Conservation (phyloP, 495 filamentous ascomycete genomes). For the Staphylotrichum longicolle region DNA sequence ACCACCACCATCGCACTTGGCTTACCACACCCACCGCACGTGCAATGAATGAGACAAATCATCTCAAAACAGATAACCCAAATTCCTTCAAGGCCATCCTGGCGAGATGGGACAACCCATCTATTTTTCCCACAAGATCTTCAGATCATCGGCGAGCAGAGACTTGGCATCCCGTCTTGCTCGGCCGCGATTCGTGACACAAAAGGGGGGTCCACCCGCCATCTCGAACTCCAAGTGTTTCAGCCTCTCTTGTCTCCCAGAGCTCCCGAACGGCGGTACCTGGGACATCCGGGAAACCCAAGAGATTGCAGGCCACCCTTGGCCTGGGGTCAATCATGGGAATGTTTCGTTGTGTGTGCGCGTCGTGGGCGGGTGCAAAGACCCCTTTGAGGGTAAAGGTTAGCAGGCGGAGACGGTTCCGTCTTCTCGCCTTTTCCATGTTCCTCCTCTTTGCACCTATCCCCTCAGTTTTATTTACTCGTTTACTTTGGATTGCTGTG, state of each 20-base stretch:
- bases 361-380: no score
- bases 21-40: no score
- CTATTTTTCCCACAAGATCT: background rate
- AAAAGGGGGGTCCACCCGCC: no score
- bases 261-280: slow-evolving; percentile 1
- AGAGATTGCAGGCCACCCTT: slow-evolving; percentile 11
- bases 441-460: background rate
- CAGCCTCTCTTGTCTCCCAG: slow-evolving; percentile 25
- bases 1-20: background rate
- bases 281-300: background rate
- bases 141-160: background rate
- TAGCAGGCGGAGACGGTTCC: no score
- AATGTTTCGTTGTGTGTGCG: background rate
- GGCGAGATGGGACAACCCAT: background rate
- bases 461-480: background rate
- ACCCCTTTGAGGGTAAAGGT: no score
- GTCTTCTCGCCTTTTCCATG: no score
- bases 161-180: background rate
- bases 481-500: no score
- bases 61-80: background rate
- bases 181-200: background rate
- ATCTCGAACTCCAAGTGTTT: slow-evolving; percentile 38
- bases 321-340: slow-evolving; percentile 9
- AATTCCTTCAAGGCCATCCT: background rate
- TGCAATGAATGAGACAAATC: no score